Percentiles rank a stretch among this genome's conserved stretches.
Evolutionary conservation across 768 basidiomycete genomes (phyloP).

Genomic region (Mycena galopus): DNA sequence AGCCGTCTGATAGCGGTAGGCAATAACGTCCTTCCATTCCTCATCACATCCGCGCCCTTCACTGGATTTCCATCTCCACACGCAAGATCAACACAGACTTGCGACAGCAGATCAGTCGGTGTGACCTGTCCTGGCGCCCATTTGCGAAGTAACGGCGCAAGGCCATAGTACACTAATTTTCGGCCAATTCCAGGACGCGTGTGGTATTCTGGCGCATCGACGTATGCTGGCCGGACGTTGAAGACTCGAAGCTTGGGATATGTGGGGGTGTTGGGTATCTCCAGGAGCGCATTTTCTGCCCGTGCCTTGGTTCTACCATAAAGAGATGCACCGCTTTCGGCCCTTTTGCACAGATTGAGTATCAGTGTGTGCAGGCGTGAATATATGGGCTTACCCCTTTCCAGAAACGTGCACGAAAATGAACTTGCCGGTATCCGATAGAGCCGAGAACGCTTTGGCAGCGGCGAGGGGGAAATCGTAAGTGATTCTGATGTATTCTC

Average conservation of each 20-base stretch:
- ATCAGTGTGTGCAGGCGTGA: background rate
- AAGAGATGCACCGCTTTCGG: background rate
- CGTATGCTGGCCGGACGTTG: constrained; percentile 16
- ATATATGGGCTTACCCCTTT: background rate
- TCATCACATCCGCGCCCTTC: background rate
- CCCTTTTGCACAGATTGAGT: background rate
- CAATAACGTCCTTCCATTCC: constrained; percentile 3
- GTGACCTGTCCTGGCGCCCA: background rate
- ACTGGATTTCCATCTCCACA: background rate
- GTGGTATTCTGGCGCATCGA: background rate
- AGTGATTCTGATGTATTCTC: background rate
- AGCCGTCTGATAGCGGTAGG: background rate
- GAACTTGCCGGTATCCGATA: background rate
- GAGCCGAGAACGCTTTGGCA: background rate
- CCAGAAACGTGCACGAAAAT: background rate
- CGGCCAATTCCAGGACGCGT: background rate
- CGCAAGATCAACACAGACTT: constrained; percentile 2
- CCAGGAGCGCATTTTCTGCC: background rate
- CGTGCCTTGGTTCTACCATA: constrained; percentile 5
- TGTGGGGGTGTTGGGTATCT: background rate
- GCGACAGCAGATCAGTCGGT: background rate
- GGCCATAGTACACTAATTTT: background rate
- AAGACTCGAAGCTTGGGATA: constrained; percentile 6
- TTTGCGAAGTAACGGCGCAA: constrained; percentile 3
- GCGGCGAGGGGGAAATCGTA: background rate